phyloP scores from a whole-genome alignment of 1,139 yeast genomes.

The Schwanniomyces etchellsii region DNA sequence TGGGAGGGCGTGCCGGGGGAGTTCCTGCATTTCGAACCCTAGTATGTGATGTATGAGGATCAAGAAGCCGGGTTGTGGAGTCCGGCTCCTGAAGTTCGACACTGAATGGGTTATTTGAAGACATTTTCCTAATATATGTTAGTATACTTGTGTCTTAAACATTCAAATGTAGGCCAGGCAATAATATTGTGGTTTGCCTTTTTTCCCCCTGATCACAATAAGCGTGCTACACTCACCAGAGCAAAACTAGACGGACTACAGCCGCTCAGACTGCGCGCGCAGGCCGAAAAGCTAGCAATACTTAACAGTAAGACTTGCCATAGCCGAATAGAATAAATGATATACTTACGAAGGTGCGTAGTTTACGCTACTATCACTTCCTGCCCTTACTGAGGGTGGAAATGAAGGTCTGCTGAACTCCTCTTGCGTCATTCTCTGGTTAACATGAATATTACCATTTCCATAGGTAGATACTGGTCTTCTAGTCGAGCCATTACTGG shows the following conservation, averaged over 20 bases:
- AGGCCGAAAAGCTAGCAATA: neutral
- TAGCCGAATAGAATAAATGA: conserved; percentile 1
- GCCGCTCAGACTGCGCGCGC: conserved; percentile 1
- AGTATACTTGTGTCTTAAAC: too few species aligned
- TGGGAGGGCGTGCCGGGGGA: conserved; percentile 31
- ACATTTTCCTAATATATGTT: conserved; percentile 27
- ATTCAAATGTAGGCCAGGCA: too few species aligned
- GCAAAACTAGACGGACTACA: neutral
- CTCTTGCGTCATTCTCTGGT: too few species aligned
- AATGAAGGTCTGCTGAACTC: conserved; percentile 17
- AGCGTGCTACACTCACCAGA: too few species aligned
- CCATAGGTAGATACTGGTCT: too few species aligned
- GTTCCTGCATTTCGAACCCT: conserved; percentile 6
- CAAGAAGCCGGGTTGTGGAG: conserved; percentile 29
- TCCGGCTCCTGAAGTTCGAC: conserved; percentile 36
- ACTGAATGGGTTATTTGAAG: conserved; percentile 55
- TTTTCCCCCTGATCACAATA: too few species aligned
- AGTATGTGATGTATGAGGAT: conserved; percentile 22
- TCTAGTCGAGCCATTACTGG: neutral
- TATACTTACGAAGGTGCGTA: conserved; percentile 28
- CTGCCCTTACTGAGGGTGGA: conserved; percentile 28
- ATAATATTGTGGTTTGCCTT: too few species aligned
- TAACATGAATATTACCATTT: too few species aligned
- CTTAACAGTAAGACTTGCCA: conserved; percentile 1
- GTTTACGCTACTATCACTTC: conserved; percentile 38